Conservation (phyloP, 352 stramenopile species). For the Pythium phragmiticola region DNA sequence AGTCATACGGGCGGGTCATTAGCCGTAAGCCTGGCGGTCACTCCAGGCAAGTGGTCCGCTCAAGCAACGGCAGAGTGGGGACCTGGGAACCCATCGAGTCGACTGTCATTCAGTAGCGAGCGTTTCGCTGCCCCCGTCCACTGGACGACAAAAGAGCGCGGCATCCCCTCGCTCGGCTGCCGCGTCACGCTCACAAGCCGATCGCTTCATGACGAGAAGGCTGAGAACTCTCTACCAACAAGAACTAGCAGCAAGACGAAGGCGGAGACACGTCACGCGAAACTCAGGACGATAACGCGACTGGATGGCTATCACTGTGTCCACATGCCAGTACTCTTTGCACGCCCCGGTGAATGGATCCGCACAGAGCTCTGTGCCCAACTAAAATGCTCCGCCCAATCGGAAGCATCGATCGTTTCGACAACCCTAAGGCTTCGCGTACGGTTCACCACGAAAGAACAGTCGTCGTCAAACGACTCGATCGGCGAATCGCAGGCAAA, state of each 20-base stretch:
- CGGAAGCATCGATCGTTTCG: neutral
- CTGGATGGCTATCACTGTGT: neutral
- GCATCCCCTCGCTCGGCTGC: conserved; percentile 15
- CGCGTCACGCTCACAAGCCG: neutral
- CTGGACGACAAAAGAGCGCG: conserved; percentile 25
- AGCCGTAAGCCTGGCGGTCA: conserved; percentile 1
- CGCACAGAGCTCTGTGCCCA: neutral
- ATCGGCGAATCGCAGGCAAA: neutral
- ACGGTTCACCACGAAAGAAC: conserved; percentile 1
- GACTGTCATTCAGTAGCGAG: conserved; percentile 6
- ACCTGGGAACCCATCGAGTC: too few species aligned
- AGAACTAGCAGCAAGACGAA: neutral
- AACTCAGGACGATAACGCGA: neutral
- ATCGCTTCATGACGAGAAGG: neutral
- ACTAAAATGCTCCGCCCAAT: neutral
- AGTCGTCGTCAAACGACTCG: neutral
- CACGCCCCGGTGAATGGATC: conserved; percentile 19
- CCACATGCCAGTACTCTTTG: conserved; percentile 21
- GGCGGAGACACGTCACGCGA: too few species aligned
- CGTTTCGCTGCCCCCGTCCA: neutral
- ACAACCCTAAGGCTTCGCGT: conserved; percentile 6
- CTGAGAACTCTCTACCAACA: neutral
- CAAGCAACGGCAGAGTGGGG: neutral
- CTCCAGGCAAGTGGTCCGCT: conserved; percentile 13
- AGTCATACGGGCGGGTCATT: neutral